phyloP scores from a whole-genome alignment of 2,329 filamentous ascomycete species.

The Diaporthe velutina region DNA sequence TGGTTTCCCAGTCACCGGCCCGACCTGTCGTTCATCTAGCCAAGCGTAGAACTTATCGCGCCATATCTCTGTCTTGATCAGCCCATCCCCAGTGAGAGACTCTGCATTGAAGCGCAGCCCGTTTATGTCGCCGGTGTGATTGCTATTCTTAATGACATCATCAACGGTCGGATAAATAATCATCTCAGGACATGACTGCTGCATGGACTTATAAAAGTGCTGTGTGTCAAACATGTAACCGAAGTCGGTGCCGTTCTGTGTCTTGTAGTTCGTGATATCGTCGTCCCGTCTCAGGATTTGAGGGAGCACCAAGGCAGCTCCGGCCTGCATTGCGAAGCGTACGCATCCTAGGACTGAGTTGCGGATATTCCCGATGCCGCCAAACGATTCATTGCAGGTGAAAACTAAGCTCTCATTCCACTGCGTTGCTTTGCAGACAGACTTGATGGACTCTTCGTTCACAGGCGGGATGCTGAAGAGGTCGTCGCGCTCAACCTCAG shows the following conservation, averaged over 20 bases:
- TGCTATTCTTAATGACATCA: not conserved
- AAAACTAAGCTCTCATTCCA: constrained; percentile 28
- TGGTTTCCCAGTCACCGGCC: not conserved
- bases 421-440: constrained; percentile 13
- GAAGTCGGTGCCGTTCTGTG: constrained; percentile 22
- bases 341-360: constrained; percentile 28
- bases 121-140: not conserved
- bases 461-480: constrained; percentile 7
- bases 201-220: constrained; percentile 25
- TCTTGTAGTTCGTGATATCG: constrained; percentile 24
- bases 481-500: constrained; percentile 7
- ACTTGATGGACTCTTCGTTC: constrained; percentile 7
- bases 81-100: constrained; percentile 18
- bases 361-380: constrained; percentile 30
- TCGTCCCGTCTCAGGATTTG: constrained; percentile 22
- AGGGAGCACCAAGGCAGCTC: constrained; percentile 21
- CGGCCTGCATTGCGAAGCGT: constrained; percentile 30
- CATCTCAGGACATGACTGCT: constrained; percentile 32
- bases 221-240: constrained; percentile 31
- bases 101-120: constrained; percentile 17
- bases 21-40: not conserved
- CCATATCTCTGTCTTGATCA: constrained; percentile 12
- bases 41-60: constrained; percentile 20
- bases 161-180: constrained; percentile 11
- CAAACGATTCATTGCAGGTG: constrained; percentile 35